Base-by-base conservation (phyloP, 768 basidiomycete species). In the Leucosporidium creatinivorum region DNA sequence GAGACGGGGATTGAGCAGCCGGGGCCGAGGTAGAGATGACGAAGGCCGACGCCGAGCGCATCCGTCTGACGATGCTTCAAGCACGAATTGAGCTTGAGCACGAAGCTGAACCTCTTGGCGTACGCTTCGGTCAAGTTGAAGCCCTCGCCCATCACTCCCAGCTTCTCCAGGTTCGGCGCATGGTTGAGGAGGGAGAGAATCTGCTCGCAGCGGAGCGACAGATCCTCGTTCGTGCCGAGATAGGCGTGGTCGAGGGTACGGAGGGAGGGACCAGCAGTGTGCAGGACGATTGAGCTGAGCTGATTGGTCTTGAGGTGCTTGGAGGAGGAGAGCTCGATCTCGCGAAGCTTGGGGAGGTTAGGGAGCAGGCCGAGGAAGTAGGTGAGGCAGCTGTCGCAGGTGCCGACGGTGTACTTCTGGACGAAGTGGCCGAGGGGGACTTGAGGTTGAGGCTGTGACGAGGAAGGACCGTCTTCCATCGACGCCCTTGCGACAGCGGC, bases 121-220 rank as follows among this genome's bases (percentile, higher is more conserved):
- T 28, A 19, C 15, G 59, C 13, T 17, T 65, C 64, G 51, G 59
- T 39, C 36, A 65, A 39, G 10, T 31, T 25, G 64, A 65, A 36
- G 6, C 58, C 33, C 36, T 44, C 36, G 21, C 62, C 62, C 10
- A 4, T 17, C 8, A 60, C 58, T 52, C 64, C 58, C 21, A 60
- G 58, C 8, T 33, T 23, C 51, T 65, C 58, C 31, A 65, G 3
- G 50, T 65, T 65, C 10, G 58, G 58, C 21, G 64, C 64, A 3
- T 26, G 36, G 50, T 65, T 65, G 58, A 60, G 48, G 36, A 65
- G 64, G 7, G 56, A 12, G 48, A 64, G 25, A 31, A 64, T 36
- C 17, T 30, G 17, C 56, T 64, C 63, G 48, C 49, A 26, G 28
- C 48, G 56, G 47, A n/a, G 3, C 9, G 30, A 31, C 1, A 21